Evolutionary conservation across 805 yeast genomes (phyloP), one percentile per base, ranked within the genome.

Genomic region (Yamadazyma ubonensis): DNA sequence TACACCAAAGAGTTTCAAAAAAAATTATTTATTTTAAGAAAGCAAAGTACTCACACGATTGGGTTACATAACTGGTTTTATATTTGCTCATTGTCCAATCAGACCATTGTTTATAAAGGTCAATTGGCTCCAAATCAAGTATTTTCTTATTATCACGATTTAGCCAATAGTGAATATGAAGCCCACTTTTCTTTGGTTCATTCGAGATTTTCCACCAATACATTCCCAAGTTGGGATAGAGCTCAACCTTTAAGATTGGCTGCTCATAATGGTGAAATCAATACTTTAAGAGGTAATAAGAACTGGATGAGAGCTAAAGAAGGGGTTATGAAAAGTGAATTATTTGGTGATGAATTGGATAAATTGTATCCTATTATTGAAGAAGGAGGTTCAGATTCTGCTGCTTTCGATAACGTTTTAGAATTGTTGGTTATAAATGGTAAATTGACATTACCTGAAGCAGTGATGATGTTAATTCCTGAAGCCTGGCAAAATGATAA

Each of bases 221-320:
- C 99, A 35, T 91, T 91, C 79, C 99, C 99, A 34, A 88, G 96
- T n/a, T 91, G 99, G 99, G 99, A 93, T 68, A 81, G 99, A 67
- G 98, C 99, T 17, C 99, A 91, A 68, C 99, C 99, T 35, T 75
- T 91, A 57, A 76, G 98, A 64, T 83, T 95, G 84, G 87, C 96
- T 22, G 99, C 99, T 28, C 99, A 91, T 70, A 91, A 91, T 63
- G 99, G 99, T 75, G 99, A 91, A 68, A 93, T 91, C 64, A 91
- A 91, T 68, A 91, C 99, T 29, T 70, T 91, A 58, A 79, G 98
- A 65, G 99, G 99, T 53, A 91, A 91, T 78, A 93, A 91, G 68
- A 91, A 91, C 69, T 93, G 98, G 98, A 90, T 93, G 97, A 80
- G 96, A 52, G 93, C 98, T 30, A 85, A 96, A 64, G 99, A 91